Base-by-base conservation (phyloP, 208 protist species). In the Phytomonas francai region DNA sequence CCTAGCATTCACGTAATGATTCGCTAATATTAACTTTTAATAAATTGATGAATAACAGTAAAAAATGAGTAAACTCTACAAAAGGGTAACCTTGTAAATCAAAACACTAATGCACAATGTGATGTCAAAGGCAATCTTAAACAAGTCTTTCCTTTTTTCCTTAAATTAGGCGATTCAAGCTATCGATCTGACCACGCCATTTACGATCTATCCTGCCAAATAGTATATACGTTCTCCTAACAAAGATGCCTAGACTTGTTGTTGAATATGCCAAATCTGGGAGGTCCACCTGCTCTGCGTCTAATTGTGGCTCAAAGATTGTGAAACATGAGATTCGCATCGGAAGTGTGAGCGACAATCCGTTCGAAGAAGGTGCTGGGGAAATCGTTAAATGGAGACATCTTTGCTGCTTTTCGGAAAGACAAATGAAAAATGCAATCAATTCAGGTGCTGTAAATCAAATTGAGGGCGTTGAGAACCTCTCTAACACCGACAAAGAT, bases 371-470 rank as follows among this genome's bases (percentile, higher is more conserved):
- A 42, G 83, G 87, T 11, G 76, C 58, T 5, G 65, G 69, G 2
- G 76, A 85, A 45, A 71, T 71, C n/a, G 89, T 73, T 68, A 91
- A 89, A 70, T 94, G 85, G 84, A 76, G 88, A 4, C 88, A 94
- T 66, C 75, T 94, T 42, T 94, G 88, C 76, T 94, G 88, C 77
- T 91, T 94, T 64, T 91, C 85, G 27, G 79, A 87, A 32, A 78
- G 81, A 54, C 85, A 94, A 71, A 62, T 91, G 29, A 72, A 74
- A 56, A 91, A 91, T 62, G 84, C 88, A n/a, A 67, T 63, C 27
- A 76, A 61, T 2, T 74, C 65, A 3, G 84, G 84, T 31, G 84
- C 83, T 60, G 34, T 94, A 2, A 77, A 90, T 68, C 70, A 60
- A 32, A 89, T 94, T 66, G 63, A 89, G 12, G 85, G 85, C 60